Base-by-base conservation (phyloP, 192 early-diverging fungal species). In the Glomus cerebriforme region DNA sequence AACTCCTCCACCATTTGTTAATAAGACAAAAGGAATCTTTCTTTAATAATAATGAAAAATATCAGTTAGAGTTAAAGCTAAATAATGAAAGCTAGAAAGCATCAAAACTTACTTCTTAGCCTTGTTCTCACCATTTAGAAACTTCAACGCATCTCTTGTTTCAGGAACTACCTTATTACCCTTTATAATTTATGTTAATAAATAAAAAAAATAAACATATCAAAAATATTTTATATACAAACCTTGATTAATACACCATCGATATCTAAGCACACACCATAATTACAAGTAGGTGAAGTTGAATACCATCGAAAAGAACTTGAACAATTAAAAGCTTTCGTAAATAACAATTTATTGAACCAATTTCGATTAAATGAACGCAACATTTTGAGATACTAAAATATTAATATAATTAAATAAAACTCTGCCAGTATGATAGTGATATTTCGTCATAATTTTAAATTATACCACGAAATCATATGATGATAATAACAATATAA, bases 1-100 rank as follows among this genome's bases (percentile, higher is more conserved):
- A 26, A 94, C 85, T 22, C 96, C 96, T 45, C 96, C 95, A 24
- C 96, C 95, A 74, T 98, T 98, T 7, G 96, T 96, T 72, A 98
- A 78, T 19, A 96, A 85, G 26, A 95, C 88, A 83, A 90, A 95
- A 22, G 92, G 93, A 31, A 95, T 87, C 19, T 87, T 87, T 78
- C 88, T 90, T 73, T 71, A 72, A 67, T 13, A 15, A 39, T 47
- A 39, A 59, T 26, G 15, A 19, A 45, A 68, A 45, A 37, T 72
- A 24, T 24, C 59, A 73, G n/a, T n/a, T n/a, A n/a, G n/a, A n/a
- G n/a, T n/a, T 29, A 22, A 45, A 71, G 34, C 31, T 49, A 10
- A 6, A 71, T 79, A 26, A 72, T 62, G 45, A 58, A 43, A 54
- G 31, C 13, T 24, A 67, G 31, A 49, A 19, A 62, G 37, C 1